Evolutionary conservation across 768 basidiomycete genomes (phyloP), one percentile per base, ranked within the genome.

Genomic region (Lentinula raphanica): DNA sequence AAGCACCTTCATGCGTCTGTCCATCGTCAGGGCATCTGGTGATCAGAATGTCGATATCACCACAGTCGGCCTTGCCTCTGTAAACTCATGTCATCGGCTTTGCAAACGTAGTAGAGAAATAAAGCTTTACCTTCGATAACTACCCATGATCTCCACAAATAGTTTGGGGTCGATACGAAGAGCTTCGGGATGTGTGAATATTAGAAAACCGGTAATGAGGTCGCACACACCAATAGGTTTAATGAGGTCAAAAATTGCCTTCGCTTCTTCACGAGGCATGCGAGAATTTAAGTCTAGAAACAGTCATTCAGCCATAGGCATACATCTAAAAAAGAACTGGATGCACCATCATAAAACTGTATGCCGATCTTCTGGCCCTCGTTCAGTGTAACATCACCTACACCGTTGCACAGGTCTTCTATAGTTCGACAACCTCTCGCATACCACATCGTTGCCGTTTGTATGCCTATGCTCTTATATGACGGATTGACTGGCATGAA

Each of bases 31-130:
- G 77, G 21, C 84, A 79, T 4, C 93, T 83, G 2, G 92, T 92
- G 61, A 98, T 85, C 57, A 97, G 69, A 48, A 97, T 85, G 68
- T 98, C 94, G 58, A 98, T 91, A 67, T 97, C 95, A 2, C 95
- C 95, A 58, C 91, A 94, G 55, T 86, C 85, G 0, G 78, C 72
- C 68, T 90, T 88, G 4, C 93, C 92, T 59, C 93, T 91, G 39
- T 17, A 45, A 50, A 29, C n/a, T 9, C 15, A 56, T 25, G 1
- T 49, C 27, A 38, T n/a, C 8, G 36, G 21, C 28, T 6, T 25
- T 48, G 15, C 19, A 58, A 49, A n/a, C 40, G 23, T 7, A 40
- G 60, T 5, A 50, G 42, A 38, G 19, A 60, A 65, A 50, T 23
- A 2, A 5, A 17, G n/a, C n/a, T n/a, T n/a, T 62, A 83, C 88